Percentiles rank a stretch among this genome's conserved stretches.
Evolutionary conservation across 1,139 yeast species (phyloP).

Genomic region (Debaryomyces robertsiae): DNA sequence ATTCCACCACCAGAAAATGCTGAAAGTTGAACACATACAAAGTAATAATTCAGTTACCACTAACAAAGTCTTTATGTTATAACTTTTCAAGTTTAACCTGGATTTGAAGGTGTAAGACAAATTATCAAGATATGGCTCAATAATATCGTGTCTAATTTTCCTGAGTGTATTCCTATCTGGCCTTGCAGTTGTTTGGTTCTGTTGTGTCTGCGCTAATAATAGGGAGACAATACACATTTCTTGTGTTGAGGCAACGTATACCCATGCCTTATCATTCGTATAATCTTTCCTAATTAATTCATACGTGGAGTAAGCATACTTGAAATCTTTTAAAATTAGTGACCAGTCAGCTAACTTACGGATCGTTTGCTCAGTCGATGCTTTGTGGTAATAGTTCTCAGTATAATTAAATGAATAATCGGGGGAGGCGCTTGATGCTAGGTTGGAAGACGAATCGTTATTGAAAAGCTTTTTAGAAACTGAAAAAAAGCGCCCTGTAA

Average conservation of each 20-base stretch:
- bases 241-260: constrained; percentile 78
- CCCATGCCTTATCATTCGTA: constrained; percentile 78
- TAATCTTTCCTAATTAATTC: constrained; percentile 82
- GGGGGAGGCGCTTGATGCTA: constrained; percentile 7
- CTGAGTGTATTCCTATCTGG: constrained; percentile 57
- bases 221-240: constrained; percentile 84
- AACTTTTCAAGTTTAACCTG: constrained; percentile 63
- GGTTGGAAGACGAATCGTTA: constrained; percentile 20
- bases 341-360: constrained; percentile 92
- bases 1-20: constrained; percentile 51
- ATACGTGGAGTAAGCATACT: constrained; percentile 80
- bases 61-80: constrained; percentile 51
- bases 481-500: constrained; percentile 73
- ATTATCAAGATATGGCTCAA: constrained; percentile 70
- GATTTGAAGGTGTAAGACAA: constrained; percentile 55
- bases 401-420: constrained; percentile 39
- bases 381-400: constrained; percentile 57
- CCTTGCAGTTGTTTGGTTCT: constrained; percentile 18
- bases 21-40: constrained; percentile 42
- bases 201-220: constrained; percentile 64
- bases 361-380: constrained; percentile 72
- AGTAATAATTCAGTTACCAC: constrained; percentile 56
- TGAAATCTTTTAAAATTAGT: constrained; percentile 84
- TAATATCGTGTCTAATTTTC: constrained; percentile 60
- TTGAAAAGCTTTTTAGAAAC: constrained; percentile 63